Base-by-base conservation (phyloP, 192 early-diverging fungal genomes). In the Podila minutissima region DNA sequence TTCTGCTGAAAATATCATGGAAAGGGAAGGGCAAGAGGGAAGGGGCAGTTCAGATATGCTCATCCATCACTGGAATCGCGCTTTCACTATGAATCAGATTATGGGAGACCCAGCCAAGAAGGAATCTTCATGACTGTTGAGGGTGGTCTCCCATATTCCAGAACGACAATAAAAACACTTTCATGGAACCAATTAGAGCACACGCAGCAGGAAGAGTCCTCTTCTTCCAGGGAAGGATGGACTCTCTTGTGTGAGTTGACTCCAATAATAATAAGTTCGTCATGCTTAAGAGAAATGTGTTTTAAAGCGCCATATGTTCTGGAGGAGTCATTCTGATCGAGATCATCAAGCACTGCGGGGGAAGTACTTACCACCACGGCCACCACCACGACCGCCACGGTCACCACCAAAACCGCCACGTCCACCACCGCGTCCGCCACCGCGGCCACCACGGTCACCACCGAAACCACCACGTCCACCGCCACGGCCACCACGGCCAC, bases 331-430 rank as follows among this genome's bases (percentile, higher is more conserved):
- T 70, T 67, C 53, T 49, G 75, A 48, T 50, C 37, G 57, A 66
- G 63, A 61, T 60, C 51, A 76, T 50, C 67, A 74, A 66, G 62
- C 60, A 17, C 24, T 50, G 72, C 35, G 20, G 71, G 33, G 46
- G 41, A 48, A 60, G 29, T 70, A 81, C 33, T 69, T 84, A 71
- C 82, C 79, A 63, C 89, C 91, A 66, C 89, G 65, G 38, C 82
- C 75, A 22, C 78, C 86, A 59, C 89, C 85, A 74, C 83, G 73
- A 63, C 84, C 87, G 41, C 86, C 88, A 76, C 90, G 87, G 58
- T 82, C 84, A 35, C 88, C 85, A 57, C 91, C 81, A 26, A 72
- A 71, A n/a, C 87, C 84, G 64, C 88, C 86, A 69, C 88, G 84
- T 59, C 69, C 62, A 65, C 83, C 74, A 65, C 86, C 84, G 79